phyloP scores from a whole-genome alignment of 495 filamentous ascomycete species.

The Parmelia sp. region DNA sequence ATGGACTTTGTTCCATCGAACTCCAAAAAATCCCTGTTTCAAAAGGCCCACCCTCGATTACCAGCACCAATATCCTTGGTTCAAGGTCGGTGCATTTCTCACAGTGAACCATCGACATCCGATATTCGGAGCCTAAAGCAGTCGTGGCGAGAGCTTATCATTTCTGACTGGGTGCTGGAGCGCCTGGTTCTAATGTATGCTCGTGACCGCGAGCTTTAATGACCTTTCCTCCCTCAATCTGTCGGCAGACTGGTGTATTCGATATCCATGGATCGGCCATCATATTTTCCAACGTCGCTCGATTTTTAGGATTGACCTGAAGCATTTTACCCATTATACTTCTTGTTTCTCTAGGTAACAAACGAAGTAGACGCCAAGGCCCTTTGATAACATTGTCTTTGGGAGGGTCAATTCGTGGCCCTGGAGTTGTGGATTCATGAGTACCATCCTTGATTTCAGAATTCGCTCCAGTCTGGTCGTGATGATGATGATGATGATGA shows the following conservation, averaged over 20 bases:
- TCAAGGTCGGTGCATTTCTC: neutral
- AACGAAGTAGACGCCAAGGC: slow-evolving; percentile 85
- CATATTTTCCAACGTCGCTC: slow-evolving; percentile 79
- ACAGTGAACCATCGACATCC: neutral
- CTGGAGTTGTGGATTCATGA: slow-evolving; percentile 38
- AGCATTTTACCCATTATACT: slow-evolving; percentile 91
- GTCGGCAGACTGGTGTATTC: slow-evolving; percentile 56
- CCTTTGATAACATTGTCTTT: slow-evolving; percentile 80
- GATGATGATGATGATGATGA: slow-evolving; percentile 31
- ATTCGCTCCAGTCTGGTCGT: slow-evolving; percentile 25
- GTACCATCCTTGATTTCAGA: slow-evolving; percentile 26
- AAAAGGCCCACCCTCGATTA: neutral
- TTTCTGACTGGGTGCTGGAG: slow-evolving; percentile 36
- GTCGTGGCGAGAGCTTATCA: slow-evolving; percentile 26
- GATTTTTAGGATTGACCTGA: slow-evolving; percentile 75
- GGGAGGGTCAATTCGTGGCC: slow-evolving; percentile 25
- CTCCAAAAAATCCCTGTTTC: neutral
- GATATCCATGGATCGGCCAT: slow-evolving; percentile 85
- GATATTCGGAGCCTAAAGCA: neutral
- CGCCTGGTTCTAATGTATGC: slow-evolving; percentile 57
- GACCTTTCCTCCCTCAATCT: slow-evolving; percentile 53
- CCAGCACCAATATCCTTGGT: neutral
- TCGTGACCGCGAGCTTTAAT: slow-evolving; percentile 50
- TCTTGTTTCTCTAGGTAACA: slow-evolving; percentile 83
- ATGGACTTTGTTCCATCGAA: neutral